Evolutionary conservation across 2,329 filamentous ascomycete species (phyloP).

Genomic region (Mycosphaerelloides madeirae): DNA sequence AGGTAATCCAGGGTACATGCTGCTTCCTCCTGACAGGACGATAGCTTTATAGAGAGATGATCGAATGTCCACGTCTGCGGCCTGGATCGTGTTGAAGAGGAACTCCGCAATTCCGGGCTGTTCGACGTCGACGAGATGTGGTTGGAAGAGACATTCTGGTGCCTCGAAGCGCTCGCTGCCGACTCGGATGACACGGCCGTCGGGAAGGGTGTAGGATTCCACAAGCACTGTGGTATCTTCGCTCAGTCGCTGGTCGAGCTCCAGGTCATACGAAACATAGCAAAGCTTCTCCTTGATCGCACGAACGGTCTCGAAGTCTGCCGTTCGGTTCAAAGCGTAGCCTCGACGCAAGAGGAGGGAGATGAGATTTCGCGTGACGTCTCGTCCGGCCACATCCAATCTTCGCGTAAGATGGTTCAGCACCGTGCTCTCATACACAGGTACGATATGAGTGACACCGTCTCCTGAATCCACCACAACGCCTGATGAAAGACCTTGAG

Average conservation of each 20-base stretch:
- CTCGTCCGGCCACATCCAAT: conserved; percentile 90
- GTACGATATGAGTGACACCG: conserved; percentile 96
- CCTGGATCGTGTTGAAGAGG: conserved; percentile 97
- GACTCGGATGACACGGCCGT: conserved; percentile 91
- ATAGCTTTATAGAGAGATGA: conserved; percentile 95
- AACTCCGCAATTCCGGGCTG: conserved; percentile 96
- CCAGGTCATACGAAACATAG: conserved; percentile 97
- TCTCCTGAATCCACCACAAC: conserved; percentile 99
- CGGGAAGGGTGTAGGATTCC: conserved; percentile 94
- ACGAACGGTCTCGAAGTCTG: conserved; percentile 96
- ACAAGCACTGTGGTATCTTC: conserved; percentile 97
- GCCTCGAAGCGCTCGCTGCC: conserved; percentile 97
- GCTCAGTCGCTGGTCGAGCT: conserved; percentile 89
- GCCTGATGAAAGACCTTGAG: conserved; percentile 76
- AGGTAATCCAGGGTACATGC: conserved; percentile 97
- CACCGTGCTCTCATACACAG: conserved; percentile 96
- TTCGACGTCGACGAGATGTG: conserved; percentile 94
- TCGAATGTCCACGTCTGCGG: conserved; percentile 90
- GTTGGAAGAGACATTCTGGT: conserved; percentile 96
- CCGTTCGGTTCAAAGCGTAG: conserved; percentile 95
- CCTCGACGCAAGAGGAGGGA: conserved; percentile 87
- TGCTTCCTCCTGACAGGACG: conserved; percentile 91
- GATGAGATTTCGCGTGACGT: conserved; percentile 98
- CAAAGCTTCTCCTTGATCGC: conserved; percentile 99
- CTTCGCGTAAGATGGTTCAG: conserved; percentile 93